phyloP scores from a whole-genome alignment of 208 protist genomes.

The Acanthamoeba divionensis region DNA sequence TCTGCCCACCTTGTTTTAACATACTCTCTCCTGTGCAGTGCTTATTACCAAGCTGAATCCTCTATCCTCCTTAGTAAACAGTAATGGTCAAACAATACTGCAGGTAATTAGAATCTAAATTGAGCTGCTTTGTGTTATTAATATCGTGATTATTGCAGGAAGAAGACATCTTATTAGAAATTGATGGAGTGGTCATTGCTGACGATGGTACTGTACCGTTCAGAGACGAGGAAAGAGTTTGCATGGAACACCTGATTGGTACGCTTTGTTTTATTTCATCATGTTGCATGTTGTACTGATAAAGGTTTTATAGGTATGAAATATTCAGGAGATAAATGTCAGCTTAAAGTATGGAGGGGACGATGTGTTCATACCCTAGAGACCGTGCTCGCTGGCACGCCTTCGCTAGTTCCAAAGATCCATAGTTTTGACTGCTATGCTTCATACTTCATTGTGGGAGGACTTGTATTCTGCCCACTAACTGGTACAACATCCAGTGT shows the following conservation, averaged over 20 bases:
- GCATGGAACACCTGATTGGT: neutral
- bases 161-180: too few relatives aligned
- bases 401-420: neutral
- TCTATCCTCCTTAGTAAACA: neutral
- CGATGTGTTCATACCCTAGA: constrained; percentile 23
- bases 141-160: too few relatives aligned
- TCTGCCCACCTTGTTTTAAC: neutral
- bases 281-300: neutral
- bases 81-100: neutral
- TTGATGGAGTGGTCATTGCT: constrained; percentile 57
- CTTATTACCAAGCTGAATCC: constrained; percentile 8
- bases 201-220: constrained; percentile 59
- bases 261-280: neutral
- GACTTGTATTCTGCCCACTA: constrained; percentile 10
- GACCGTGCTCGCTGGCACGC: neutral
- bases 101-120: too few relatives aligned
- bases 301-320: neutral
- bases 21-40: neutral
- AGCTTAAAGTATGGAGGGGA: neutral
- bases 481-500: neutral
- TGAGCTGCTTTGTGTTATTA: too few relatives aligned
- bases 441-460: constrained; percentile 18
- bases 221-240: constrained; percentile 47
- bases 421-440: constrained; percentile 37
- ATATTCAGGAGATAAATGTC: constrained; percentile 41